Percentiles rank a stretch among this genome's conserved stretches.
These are phyloP conservation scores for Ustilago cynodontis DNA, from an alignment of 1,284 basidiomycete genomes.

Conservation along the genomic window DNA sequence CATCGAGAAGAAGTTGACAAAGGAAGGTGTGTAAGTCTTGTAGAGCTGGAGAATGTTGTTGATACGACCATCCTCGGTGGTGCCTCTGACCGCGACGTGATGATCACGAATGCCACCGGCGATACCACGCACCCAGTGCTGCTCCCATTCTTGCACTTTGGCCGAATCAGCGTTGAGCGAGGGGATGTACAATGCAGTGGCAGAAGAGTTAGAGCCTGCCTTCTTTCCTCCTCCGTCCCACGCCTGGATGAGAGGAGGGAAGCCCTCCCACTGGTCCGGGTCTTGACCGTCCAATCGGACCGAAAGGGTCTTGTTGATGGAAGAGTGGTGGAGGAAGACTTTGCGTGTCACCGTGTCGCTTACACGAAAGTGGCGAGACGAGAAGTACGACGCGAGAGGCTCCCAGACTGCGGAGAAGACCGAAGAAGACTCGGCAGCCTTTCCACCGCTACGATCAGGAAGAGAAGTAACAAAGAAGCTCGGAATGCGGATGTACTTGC, in stretches of 20 bases:
- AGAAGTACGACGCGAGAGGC: slow-evolving; percentile 20
- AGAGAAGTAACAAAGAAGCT: slow-evolving; percentile 53
- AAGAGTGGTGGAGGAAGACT: slow-evolving; percentile 47
- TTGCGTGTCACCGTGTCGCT: slow-evolving; percentile 20
- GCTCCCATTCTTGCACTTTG: slow-evolving; percentile 53
- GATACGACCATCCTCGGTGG: slow-evolving; percentile 9
- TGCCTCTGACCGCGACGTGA: slow-evolving; percentile 6
- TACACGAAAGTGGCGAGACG: slow-evolving; percentile 15
- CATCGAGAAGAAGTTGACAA: slow-evolving; percentile 46
- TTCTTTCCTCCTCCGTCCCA: slow-evolving; percentile 49
- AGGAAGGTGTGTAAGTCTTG: slow-evolving; percentile 56
- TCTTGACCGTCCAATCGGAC: slow-evolving; percentile 40
- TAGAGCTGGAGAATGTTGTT: slow-evolving; percentile 23
- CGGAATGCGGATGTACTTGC: slow-evolving; percentile 36
- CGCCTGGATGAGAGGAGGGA: slow-evolving; percentile 45
- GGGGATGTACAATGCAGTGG: slow-evolving; percentile 28
- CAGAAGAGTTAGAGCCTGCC: slow-evolving; percentile 50
- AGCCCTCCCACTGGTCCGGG: slow-evolving; percentile 36
- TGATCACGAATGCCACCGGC: slow-evolving; percentile 35
- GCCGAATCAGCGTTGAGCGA: slow-evolving; percentile 15
- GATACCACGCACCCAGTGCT: slow-evolving; percentile 58
- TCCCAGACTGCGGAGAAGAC: slow-evolving; percentile 39
- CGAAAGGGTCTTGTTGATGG: slow-evolving; percentile 40
- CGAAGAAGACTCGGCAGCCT: slow-evolving; percentile 7
- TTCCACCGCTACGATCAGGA: slow-evolving; percentile 21